Evolutionary conservation across 768 basidiomycete genomes (phyloP).

Genomic region (Grammothele lineata): DNA sequence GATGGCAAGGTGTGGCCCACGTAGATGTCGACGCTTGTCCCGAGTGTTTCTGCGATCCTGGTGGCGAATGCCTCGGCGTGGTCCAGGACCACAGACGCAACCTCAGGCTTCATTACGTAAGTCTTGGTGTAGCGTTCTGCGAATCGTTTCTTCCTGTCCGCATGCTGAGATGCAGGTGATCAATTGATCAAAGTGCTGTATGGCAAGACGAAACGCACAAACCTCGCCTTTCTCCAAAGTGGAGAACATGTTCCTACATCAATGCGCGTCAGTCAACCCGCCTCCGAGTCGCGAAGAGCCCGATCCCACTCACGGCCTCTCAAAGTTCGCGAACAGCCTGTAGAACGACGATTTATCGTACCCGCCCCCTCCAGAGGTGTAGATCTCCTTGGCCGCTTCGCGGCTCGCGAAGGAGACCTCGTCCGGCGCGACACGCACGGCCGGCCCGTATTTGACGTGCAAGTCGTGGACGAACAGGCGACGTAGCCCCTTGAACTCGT

Average conservation of each 20-base stretch:
- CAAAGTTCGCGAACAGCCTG: constrained; percentile 12
- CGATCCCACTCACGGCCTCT: constrained; percentile 10
- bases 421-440: constrained; percentile 18
- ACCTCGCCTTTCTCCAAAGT: constrained; percentile 9
- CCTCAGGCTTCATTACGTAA: constrained; percentile 15
- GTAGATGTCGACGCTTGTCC: constrained; percentile 15
- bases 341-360: constrained; percentile 19
- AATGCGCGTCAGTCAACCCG: neutral
- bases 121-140: constrained; percentile 19
- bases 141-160: constrained; percentile 14
- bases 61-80: constrained; percentile 11
- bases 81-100: constrained; percentile 12
- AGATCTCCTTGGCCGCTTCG: constrained; percentile 21
- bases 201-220: neutral
- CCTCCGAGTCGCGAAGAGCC: too few relatives aligned
- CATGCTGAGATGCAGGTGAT: constrained; percentile 6
- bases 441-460: constrained; percentile 16
- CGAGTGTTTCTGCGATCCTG: constrained; percentile 8
- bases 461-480: constrained; percentile 16
- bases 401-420: constrained; percentile 20
- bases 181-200: too few relatives aligned
- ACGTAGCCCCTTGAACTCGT: constrained; percentile 15
- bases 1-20: neutral
- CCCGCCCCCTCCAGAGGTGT: constrained; percentile 20
- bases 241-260: constrained; percentile 20